phyloP scores from a whole-genome alignment of 768 basidiomycete species.

The Suillus lakei region DNA sequence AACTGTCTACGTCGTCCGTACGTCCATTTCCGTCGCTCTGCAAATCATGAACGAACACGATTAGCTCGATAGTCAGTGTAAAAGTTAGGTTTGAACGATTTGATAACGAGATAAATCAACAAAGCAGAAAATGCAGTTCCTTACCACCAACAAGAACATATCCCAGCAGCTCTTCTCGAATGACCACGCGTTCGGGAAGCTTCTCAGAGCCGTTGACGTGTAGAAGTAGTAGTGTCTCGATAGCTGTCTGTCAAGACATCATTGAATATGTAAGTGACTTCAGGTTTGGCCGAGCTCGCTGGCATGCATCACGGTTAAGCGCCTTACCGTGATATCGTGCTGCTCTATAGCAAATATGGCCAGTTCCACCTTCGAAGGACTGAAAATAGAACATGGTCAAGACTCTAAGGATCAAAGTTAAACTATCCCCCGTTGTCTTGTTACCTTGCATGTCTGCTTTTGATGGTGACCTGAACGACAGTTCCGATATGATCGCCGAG shows the following conservation, averaged over 20 bases:
- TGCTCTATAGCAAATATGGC: constrained; percentile 1
- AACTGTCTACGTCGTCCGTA: constrained; percentile 1
- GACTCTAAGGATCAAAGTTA: too few species aligned
- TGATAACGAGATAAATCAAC: neutral
- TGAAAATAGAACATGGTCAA: neutral
- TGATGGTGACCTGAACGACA: constrained; percentile 6
- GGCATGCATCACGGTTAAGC: neutral
- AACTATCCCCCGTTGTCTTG: neutral
- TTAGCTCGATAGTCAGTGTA: neutral
- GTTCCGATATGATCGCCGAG: neutral
- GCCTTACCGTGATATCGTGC: constrained; percentile 1
- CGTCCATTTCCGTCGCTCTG: neutral
- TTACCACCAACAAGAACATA: constrained; percentile 2
- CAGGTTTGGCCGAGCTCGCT: neutral
- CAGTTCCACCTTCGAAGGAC: neutral
- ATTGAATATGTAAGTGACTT: neutral
- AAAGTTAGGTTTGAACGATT: neutral
- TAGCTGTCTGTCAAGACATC: neutral
- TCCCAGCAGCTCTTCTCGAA: constrained; percentile 4
- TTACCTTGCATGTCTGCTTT: neutral
- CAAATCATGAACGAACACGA: neutral
- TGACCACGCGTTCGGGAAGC: neutral
- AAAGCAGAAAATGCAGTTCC: neutral
- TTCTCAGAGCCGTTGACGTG: neutral
- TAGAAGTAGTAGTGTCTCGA: neutral